Percentiles rank a stretch among this genome's conserved stretches.
These are phyloP conservation scores for Ophiostoma angusticollis DNA, from an alignment of 2,329 filamentous ascomycete species.

Conservation along the genomic window DNA sequence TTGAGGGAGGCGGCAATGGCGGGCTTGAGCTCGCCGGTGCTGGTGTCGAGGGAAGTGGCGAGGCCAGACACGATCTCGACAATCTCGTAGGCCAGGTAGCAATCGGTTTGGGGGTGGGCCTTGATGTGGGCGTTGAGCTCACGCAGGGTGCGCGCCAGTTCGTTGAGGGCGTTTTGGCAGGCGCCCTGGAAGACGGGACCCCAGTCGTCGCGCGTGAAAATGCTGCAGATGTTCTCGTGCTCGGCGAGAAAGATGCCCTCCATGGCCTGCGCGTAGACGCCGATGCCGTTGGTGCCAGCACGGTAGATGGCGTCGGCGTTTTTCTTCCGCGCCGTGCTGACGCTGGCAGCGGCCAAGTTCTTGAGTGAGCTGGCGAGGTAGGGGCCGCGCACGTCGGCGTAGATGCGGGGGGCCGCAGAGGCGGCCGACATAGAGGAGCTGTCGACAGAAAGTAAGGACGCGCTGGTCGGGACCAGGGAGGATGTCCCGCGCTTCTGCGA, in stretches of 20 bases:
- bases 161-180: conserved; percentile 63
- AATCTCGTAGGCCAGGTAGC: conserved; percentile 89
- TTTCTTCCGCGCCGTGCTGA: conserved; percentile 72
- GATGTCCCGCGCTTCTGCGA: conserved; percentile 25
- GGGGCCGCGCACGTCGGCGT: conserved; percentile 72
- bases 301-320: conserved; percentile 73
- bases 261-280: conserved; percentile 75
- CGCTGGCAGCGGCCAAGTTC: conserved; percentile 75
- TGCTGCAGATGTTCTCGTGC: conserved; percentile 76
- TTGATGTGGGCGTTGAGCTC: conserved; percentile 88
- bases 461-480: conserved; percentile 47
- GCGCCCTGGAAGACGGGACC: conserved; percentile 65
- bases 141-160: conserved; percentile 72
- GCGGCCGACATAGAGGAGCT: conserved; percentile 38
- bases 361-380: conserved; percentile 74
- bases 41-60: conserved; percentile 64
- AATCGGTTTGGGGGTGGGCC: conserved; percentile 74
- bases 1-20: conserved; percentile 75
- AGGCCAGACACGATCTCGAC: conserved; percentile 77
- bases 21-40: conserved; percentile 66
- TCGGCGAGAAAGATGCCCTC: conserved; percentile 80
- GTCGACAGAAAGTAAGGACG: conserved; percentile 37
- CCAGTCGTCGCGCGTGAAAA: conserved; percentile 82
- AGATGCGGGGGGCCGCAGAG: conserved; percentile 65
- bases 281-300: conserved; percentile 80